These are phyloP conservation scores for Glycine latifolia DNA, from an alignment of 306 rosid species.

Conservation along the genomic window DNA sequence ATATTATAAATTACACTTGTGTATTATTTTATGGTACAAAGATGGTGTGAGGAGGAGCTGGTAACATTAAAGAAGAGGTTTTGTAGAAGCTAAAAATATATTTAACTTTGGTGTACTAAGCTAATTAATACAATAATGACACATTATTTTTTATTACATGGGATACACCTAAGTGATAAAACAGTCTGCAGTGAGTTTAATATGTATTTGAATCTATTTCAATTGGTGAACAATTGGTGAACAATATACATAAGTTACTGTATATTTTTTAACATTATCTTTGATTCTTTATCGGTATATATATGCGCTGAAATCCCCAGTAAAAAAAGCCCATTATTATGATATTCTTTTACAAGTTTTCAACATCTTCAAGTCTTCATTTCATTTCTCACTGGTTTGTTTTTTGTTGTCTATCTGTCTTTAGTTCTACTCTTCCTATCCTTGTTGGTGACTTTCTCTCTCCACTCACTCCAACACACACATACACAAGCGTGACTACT, in stretches of 20 bases:
- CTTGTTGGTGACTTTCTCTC: background rate
- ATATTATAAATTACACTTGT: background rate
- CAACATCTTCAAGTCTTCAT: background rate
- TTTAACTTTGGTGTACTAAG: background rate
- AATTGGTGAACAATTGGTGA: too few relatives aligned
- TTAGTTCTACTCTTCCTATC: slow-evolving; percentile 16
- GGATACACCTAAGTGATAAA: too few relatives aligned
- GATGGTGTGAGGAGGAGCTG: background rate
- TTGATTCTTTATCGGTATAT: too few relatives aligned
- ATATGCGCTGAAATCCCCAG: background rate
- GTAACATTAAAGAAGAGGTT: background rate
- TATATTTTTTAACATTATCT: too few relatives aligned
- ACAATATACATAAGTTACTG: too few relatives aligned
- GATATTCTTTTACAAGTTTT: slow-evolving; percentile 1
- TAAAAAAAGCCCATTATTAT: background rate
- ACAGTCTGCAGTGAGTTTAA: too few relatives aligned
- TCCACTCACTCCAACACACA: background rate
- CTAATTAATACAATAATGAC: background rate
- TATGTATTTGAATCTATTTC: too few relatives aligned
- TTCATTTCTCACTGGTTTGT: background rate
- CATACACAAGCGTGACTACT: background rate
- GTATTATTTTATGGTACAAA: background rate
- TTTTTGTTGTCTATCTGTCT: background rate
- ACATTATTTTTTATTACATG: background rate
- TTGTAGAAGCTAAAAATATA: background rate